phyloP scores from a whole-genome alignment of 2,329 filamentous ascomycete species.

The Aspergillus tamarii region DNA sequence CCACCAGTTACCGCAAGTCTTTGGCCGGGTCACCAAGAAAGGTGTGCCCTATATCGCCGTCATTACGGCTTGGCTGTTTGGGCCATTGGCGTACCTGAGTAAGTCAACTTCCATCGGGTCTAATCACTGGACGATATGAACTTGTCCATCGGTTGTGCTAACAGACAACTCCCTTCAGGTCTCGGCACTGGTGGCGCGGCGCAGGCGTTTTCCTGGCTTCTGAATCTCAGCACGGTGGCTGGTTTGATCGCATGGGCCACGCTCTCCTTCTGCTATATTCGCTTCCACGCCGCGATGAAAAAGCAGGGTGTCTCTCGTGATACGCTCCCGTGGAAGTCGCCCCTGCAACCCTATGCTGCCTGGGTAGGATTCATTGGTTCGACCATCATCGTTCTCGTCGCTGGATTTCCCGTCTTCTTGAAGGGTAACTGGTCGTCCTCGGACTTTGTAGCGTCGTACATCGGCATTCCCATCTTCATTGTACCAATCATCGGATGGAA shows the following conservation, averaged over 20 bases:
- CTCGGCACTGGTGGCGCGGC: constrained; percentile 39
- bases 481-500: constrained; percentile 50
- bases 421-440: constrained; percentile 38
- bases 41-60: constrained; percentile 62
- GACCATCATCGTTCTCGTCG: constrained; percentile 64
- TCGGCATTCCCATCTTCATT: constrained; percentile 48
- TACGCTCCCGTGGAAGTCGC: constrained; percentile 53
- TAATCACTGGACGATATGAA: not conserved
- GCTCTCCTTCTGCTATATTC: constrained; percentile 50
- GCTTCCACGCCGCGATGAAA: constrained; percentile 54
- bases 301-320: constrained; percentile 42
- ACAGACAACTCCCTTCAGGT: constrained; percentile 20
- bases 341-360: constrained; percentile 63
- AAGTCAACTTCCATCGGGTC: constrained; percentile 6
- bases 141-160: not conserved
- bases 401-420: constrained; percentile 62
- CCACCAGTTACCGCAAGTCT: constrained; percentile 60
- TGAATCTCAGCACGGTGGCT: constrained; percentile 50
- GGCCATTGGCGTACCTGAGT: constrained; percentile 47
- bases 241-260: constrained; percentile 55
- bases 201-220: constrained; percentile 46
- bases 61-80: constrained; percentile 56
- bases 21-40: constrained; percentile 55
- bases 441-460: constrained; percentile 44
- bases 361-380: constrained; percentile 63